Conservation (phyloP, 805 yeast genomes). For the Monosporozyma siamensis region DNA sequence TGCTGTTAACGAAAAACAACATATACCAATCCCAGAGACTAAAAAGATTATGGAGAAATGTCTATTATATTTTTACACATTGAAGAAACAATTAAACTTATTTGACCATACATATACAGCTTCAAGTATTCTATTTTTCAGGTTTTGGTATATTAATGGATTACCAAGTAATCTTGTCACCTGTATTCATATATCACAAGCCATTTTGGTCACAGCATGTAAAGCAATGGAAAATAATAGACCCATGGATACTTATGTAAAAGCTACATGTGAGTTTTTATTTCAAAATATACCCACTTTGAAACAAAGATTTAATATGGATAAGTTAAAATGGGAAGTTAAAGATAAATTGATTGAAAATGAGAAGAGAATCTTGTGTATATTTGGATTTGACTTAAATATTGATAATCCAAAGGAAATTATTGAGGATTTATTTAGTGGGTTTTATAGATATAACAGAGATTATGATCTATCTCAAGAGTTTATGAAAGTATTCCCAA, state of each 20-base stretch:
- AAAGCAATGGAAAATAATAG: slow-evolving; percentile 31
- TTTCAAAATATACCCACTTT: slow-evolving; percentile 16
- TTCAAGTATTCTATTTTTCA: slow-evolving; percentile 27
- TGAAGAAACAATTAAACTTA: slow-evolving; percentile 26
- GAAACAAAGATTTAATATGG: slow-evolving; percentile 21
- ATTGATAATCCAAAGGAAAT: slow-evolving; percentile 29
- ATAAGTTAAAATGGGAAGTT: slow-evolving; percentile 31
- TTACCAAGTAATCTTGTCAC: slow-evolving; percentile 23
- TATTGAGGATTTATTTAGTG: slow-evolving; percentile 29
- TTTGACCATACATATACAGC: slow-evolving; percentile 32
- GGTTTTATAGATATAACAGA: slow-evolving; percentile 25
- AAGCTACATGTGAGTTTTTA: slow-evolving; percentile 26
- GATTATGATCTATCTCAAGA: slow-evolving; percentile 22
- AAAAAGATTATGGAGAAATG: slow-evolving; percentile 29
- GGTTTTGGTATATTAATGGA: slow-evolving; percentile 29
- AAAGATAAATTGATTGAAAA: slow-evolving; percentile 28
- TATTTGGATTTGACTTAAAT: slow-evolving; percentile 29
- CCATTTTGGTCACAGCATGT: slow-evolving; percentile 30
- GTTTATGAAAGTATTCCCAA: slow-evolving; percentile 25
- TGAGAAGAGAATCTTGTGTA: slow-evolving; percentile 25
- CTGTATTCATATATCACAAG: slow-evolving; percentile 28
- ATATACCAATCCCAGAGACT: slow-evolving; percentile 13
- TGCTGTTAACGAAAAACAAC: slow-evolving; percentile 5
- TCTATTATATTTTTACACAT: slow-evolving; percentile 28
- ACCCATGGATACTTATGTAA: slow-evolving; percentile 29